Evolutionary conservation across 2,329 filamentous ascomycete genomes (phyloP).

Genomic region (Aspergillus thermomutatus): DNA sequence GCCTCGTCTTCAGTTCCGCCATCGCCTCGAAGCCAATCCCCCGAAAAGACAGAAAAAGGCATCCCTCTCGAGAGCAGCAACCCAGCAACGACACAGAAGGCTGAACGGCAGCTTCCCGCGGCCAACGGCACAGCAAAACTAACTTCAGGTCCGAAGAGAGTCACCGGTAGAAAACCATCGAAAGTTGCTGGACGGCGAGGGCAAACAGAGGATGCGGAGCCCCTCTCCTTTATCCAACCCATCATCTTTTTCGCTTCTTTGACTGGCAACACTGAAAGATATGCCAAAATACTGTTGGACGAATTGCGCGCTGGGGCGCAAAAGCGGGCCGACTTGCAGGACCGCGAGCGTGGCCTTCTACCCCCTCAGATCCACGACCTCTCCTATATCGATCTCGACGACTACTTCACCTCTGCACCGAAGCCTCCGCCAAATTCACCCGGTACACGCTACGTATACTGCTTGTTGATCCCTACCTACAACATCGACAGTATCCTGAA

Average conservation of each 20-base stretch:
- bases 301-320: slow-evolving; percentile 47
- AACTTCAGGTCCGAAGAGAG: slow-evolving; percentile 30
- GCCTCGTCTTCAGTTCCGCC: slow-evolving; percentile 29
- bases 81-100: background rate
- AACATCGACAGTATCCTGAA: slow-evolving; percentile 92
- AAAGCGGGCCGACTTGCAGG: slow-evolving; percentile 17
- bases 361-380: slow-evolving; percentile 70
- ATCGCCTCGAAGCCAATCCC: slow-evolving; percentile 28
- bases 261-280: slow-evolving; percentile 75
- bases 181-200: slow-evolving; percentile 25
- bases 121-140: slow-evolving; percentile 13
- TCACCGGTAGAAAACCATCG: slow-evolving; percentile 30
- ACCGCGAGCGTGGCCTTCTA: slow-evolving; percentile 38
- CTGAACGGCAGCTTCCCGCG: background rate
- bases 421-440: slow-evolving; percentile 50
- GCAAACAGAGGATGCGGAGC: slow-evolving; percentile 13
- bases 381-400: slow-evolving; percentile 84
- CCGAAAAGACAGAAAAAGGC: slow-evolving; percentile 19
- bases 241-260: slow-evolving; percentile 88
- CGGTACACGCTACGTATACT: slow-evolving; percentile 68
- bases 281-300: slow-evolving; percentile 62
- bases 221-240: slow-evolving; percentile 51
- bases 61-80: background rate
- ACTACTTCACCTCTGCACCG: slow-evolving; percentile 80
- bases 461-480: slow-evolving; percentile 83